These are phyloP conservation scores for Phytophthora tentaculata DNA, from an alignment of 352 stramenopile species.

Conservation along the genomic window DNA sequence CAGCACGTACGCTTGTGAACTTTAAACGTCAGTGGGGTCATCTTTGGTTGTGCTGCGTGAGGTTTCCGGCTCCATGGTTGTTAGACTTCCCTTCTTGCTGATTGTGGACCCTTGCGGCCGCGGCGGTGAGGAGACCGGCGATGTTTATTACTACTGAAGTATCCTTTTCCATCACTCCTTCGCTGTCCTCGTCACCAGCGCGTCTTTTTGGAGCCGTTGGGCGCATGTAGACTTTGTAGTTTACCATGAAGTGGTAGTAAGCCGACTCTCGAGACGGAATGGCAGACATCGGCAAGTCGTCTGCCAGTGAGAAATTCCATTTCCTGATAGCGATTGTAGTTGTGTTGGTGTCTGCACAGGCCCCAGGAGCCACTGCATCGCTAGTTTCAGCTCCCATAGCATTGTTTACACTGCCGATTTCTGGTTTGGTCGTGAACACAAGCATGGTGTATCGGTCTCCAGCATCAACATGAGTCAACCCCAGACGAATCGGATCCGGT, in stretches of 20 bases:
- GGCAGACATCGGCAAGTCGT: slow-evolving; percentile 33
- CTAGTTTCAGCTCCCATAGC: not conserved
- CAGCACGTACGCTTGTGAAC: too few species aligned
- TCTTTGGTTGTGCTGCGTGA: not conserved
- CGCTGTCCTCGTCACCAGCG: slow-evolving; percentile 12
- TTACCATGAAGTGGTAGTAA: slow-evolving; percentile 65
- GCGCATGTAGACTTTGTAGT: slow-evolving; percentile 60
- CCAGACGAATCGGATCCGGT: slow-evolving; percentile 35
- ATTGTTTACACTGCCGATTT: not conserved
- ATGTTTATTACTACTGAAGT: slow-evolving; percentile 18
- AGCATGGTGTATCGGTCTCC: slow-evolving; percentile 24
- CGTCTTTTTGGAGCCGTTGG: not conserved
- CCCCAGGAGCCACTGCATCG: not conserved
- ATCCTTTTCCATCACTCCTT: slow-evolving; percentile 13
- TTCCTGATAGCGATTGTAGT: not conserved
- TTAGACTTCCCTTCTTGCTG: not conserved
- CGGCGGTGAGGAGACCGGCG: slow-evolving; percentile 16
- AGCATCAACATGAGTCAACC: slow-evolving; percentile 44
- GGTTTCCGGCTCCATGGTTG: not conserved
- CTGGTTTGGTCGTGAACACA: too few species aligned
- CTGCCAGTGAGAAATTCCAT: not conserved
- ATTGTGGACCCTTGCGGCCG: slow-evolving; percentile 13
- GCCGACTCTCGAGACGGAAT: slow-evolving; percentile 57
- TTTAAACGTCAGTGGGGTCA: not conserved
- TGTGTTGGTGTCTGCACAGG: not conserved